Evolutionary conservation across 2,329 filamentous ascomycete species (phyloP).

Genomic region (Colletotrichum eremochloae): DNA sequence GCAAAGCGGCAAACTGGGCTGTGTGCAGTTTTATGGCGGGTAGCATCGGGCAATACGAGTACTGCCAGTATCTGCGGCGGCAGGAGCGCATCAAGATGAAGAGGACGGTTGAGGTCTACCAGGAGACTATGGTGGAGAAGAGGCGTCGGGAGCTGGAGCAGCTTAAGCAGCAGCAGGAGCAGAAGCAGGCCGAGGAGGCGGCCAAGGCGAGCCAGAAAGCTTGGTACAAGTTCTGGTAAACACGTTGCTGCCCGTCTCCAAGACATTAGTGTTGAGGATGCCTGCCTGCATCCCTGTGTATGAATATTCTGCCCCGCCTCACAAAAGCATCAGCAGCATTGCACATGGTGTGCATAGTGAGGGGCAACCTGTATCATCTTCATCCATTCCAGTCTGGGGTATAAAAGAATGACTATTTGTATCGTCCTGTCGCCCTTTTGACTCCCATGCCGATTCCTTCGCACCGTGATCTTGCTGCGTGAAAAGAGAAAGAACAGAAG

Average conservation of each 20-base stretch:
- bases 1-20: conserved; percentile 85
- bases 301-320: not conserved
- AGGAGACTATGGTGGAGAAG: conserved; percentile 59
- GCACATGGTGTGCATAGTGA: conserved; percentile 3
- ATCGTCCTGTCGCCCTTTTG: conserved; percentile 5
- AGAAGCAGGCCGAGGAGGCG: conserved; percentile 50
- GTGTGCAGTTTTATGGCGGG: conserved; percentile 80
- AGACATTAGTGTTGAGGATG: not conserved
- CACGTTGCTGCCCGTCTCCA: not conserved
- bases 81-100: conserved; percentile 88
- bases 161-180: conserved; percentile 48
- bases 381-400: conserved; percentile 32
- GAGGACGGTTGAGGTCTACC: conserved; percentile 78
- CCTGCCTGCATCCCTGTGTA: conserved; percentile 1
- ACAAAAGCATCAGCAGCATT: conserved; percentile 4
- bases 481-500: conserved; percentile 12
- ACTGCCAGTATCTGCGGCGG: conserved; percentile 80
- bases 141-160: conserved; percentile 59
- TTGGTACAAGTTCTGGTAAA: conserved; percentile 71
- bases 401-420: conserved; percentile 41
- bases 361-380: conserved; percentile 28
- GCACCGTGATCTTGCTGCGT: not conserved
- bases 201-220: conserved; percentile 53
- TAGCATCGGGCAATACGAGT: conserved; percentile 83
- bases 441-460: conserved; percentile 8